Percentiles rank a stretch among this genome's conserved stretches.
Evolutionary conservation across 2,329 filamentous ascomycete species (phyloP).

Genomic region (Aspergillus udagawae): DNA sequence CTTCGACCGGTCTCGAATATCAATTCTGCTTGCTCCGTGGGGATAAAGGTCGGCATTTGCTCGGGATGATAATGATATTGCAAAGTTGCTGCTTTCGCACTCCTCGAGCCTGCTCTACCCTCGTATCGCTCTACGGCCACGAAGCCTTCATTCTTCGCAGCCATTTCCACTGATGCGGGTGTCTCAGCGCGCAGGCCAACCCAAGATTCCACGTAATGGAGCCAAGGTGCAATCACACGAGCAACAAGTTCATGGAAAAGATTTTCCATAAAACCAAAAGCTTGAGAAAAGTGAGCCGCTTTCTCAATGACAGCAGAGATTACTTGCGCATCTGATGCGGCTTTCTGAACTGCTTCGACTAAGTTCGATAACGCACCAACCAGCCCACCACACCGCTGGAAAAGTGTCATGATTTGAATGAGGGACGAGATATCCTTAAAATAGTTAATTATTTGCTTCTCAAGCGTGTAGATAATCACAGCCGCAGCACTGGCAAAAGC

Average conservation of each 20-base stretch:
- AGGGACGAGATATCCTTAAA: slow-evolving; percentile 28
- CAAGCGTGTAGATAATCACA: slow-evolving; percentile 35
- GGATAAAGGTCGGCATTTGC: slow-evolving; percentile 68
- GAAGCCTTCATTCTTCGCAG: slow-evolving; percentile 54
- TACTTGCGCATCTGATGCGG: slow-evolving; percentile 56
- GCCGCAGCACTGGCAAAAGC: slow-evolving; percentile 32
- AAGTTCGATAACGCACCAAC: slow-evolving; percentile 34
- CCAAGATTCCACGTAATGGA: slow-evolving; percentile 68
- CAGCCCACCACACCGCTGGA: slow-evolving; percentile 35
- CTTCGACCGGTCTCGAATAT: slow-evolving; percentile 81
- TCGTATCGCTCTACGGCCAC: slow-evolving; percentile 58
- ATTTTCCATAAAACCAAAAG: slow-evolving; percentile 57
- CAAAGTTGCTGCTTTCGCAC: slow-evolving; percentile 57
- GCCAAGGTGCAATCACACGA: slow-evolving; percentile 62
- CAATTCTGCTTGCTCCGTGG: slow-evolving; percentile 61
- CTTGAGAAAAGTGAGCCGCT: slow-evolving; percentile 61
- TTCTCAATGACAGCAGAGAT: slow-evolving; percentile 60
- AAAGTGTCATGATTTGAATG: slow-evolving; percentile 37
- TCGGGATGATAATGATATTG: slow-evolving; percentile 52
- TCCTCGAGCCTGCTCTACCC: slow-evolving; percentile 54
- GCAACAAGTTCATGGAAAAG: slow-evolving; percentile 65
- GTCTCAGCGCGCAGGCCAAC: slow-evolving; percentile 63
- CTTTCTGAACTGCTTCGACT: slow-evolving; percentile 45
- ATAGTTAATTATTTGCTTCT: slow-evolving; percentile 29
- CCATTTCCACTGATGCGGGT: slow-evolving; percentile 48